Evolutionary conservation across 2,329 filamentous ascomycete species (phyloP).

Genomic region (Fusarium pseudograminearum): DNA sequence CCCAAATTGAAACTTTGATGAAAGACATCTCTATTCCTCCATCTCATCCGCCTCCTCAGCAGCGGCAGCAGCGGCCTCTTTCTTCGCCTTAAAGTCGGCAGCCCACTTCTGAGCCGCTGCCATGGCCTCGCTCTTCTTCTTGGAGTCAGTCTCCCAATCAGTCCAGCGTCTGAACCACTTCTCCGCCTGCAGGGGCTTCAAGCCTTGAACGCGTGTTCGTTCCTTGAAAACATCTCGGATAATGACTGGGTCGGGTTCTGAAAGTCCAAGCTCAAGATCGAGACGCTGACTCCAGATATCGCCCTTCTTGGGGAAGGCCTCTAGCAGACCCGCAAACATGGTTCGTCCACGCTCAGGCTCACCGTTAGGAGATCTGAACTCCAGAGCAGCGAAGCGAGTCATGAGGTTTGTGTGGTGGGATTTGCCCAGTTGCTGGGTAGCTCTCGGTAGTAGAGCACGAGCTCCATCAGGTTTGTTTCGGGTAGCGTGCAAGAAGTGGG

Average conservation of each 20-base stretch:
- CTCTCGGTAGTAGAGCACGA: constrained; percentile 82
- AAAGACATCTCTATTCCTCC: constrained; percentile 47
- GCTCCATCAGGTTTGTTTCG: constrained; percentile 77
- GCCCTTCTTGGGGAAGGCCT: constrained; percentile 86
- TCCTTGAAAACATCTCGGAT: constrained; percentile 86
- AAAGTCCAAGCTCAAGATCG: constrained; percentile 80
- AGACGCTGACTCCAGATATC: constrained; percentile 94
- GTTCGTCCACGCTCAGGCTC: constrained; percentile 93
- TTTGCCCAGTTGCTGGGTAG: constrained; percentile 82
- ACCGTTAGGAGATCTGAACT: constrained; percentile 86
- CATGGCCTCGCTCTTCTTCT: constrained; percentile 77
- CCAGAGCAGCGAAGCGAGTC: constrained; percentile 88
- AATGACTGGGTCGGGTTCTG: constrained; percentile 65
- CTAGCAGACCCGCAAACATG: constrained; percentile 89
- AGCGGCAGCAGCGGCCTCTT: constrained; percentile 54
- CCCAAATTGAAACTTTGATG: constrained; percentile 36
- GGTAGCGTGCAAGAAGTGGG: constrained; percentile 87
- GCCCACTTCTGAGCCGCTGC: constrained; percentile 79
- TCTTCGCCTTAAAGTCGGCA: constrained; percentile 61
- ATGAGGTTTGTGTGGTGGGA: constrained; percentile 76
- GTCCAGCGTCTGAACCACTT: constrained; percentile 94
- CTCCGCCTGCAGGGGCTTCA: constrained; percentile 86
- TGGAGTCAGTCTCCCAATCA: constrained; percentile 78
- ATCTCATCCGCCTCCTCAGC: constrained; percentile 51
- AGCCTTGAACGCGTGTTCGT: constrained; percentile 73